Base-by-base conservation (phyloP, 768 basidiomycete genomes). In the Heimioporus sp. region DNA sequence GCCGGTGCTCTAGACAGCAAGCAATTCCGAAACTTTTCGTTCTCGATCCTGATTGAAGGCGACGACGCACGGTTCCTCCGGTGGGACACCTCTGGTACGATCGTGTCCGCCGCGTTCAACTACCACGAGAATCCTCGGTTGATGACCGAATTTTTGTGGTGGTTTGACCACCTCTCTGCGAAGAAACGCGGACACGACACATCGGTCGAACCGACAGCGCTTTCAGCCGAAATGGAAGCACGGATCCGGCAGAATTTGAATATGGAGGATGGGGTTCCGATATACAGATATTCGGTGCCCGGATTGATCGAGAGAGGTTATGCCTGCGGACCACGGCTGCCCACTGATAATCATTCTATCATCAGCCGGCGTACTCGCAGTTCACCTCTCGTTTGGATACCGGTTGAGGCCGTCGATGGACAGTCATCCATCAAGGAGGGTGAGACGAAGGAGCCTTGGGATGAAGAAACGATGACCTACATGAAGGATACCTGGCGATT, bases 1-100 rank as follows among this genome's bases (percentile, higher is more conserved):
- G 55, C 58, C 3, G 53, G 62, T 16, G 62, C 65, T 31, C 47
- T 59, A 4, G 34, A 36, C 16, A 36, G 45, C 35, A 36, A 24
- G 15, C 35, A 46, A 30, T 39, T 45, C 32, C 43, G 43, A 8
- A 11, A 19, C 37, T 47, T 47, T 28, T 47, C 37, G 1, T 47
- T 39, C 15, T 47, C 37, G 2, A 31, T 39, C 11, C 7, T 39
- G 4, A 30, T 47, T 28, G 46, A 46, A 19, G 24, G 36, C 10
- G 46, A n/a, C n/a, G n/a, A n/a, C n/a, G n/a, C n/a, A n/a, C n/a
- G n/a, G n/a, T n/a, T n/a, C n/a, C n/a, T n/a, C n/a, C n/a, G n/a
- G n/a, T n/a, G n/a, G n/a, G n/a, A n/a, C n/a, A n/a, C n/a, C n/a
- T n/a, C n/a, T n/a, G n/a, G n/a, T n/a, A n/a, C n/a, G n/a, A n/a